Evolutionary conservation across 371 early-diverging fungal species (phyloP), one percentile per base, ranked within the genome.

Genomic region (Phascolomyces articulosus): DNA sequence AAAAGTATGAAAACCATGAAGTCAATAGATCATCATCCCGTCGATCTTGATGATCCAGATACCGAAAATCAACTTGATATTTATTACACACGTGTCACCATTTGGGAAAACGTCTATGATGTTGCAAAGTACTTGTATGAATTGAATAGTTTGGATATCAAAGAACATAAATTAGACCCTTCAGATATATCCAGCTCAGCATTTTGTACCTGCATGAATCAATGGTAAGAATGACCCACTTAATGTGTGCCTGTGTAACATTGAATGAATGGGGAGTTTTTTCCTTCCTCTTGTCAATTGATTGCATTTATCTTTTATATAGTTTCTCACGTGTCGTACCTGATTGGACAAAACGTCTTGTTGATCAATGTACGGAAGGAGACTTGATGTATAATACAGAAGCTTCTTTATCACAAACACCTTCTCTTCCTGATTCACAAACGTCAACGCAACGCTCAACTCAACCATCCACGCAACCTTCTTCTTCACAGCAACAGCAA

Each of bases 61-160:
- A 18, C 20, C 6, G 60, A 59, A n/a, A 40, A 59, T 29, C 60
- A 59, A n/a, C 18, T 59, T 15, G 24, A 40, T 20, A 59, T 59
- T 11, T 59, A 59, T 16, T 59, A 59, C 21, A 40, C 34, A 4
- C 10, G 60, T 1, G 40, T 38, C 9, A 40, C 28, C 1, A 40
- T 59, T 13, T 59, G 60, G 60, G 60, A 59, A 59, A 38, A 59
- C 18, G 60, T 59, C 0, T 59, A 59, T 24, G 60, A 59, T 47
- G 31, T 59, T 41, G 28, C 44, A 4, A 15, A 27, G 8, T 59
- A 28, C 15, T 21, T 59, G 23, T 41, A 59, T 9, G 60, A 59
- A 8, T n/a, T 59, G 60, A 23, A 51, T 8, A 51, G 51, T 24
- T 51, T 51, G 23, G 51, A 51, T 24, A 51, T 51, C 51, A 51